Evolutionary conservation across 495 filamentous ascomycete genomes (phyloP), one percentile per base, ranked within the genome.

Genomic region (Coniosporium apollinis): DNA sequence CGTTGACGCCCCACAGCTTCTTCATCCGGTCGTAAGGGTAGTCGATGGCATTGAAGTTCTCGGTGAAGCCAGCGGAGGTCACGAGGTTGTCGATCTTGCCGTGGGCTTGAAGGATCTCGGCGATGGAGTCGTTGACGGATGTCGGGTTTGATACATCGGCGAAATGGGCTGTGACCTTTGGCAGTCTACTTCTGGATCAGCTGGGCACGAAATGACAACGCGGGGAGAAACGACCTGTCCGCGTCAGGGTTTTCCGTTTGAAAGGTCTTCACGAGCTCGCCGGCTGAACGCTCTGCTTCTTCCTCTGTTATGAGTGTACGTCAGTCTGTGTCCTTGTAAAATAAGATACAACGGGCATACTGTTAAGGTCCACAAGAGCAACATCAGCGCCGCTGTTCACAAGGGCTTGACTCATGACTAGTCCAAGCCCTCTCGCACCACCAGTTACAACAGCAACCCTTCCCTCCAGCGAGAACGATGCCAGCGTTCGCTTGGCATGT

Each of bases 1-100:
- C 84, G 43, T 94, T 93, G 47, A 96, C 86, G 9, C 74, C 74
- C 83, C 82, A 92, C 11, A 94, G 70, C 62, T 89, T 91, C 58
- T 82, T 71, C 56, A 94, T 72, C 37, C 85, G 72, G 45, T 94
- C 85, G 37, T 79, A 67, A 0, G 85, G 84, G 57, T 94, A 97
- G 39, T 68, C 66, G 49, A 83, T 78, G 21, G 86, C 86, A 44
- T 85, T 76, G 50, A 84, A 92, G 59, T 94, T 94, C 61, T 97
- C 89, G 5, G 80, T 84, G 63, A 96, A 91, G 5, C 89, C 89
- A 19, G 89, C 89, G 5, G 86, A 92, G 18, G 87, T 94, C 39
- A 97, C 86, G 19, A 97, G 72, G 54, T 78, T 74, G 58, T 96
- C 86, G 50, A 94, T 79, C 49, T 74, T 71, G 51, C 77, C 76